Percentiles rank a stretch among this genome's conserved stretches.
Evolutionary conservation across 2,329 filamentous ascomycete genomes (phyloP).

Genomic region (Fusarium oxysporum): DNA sequence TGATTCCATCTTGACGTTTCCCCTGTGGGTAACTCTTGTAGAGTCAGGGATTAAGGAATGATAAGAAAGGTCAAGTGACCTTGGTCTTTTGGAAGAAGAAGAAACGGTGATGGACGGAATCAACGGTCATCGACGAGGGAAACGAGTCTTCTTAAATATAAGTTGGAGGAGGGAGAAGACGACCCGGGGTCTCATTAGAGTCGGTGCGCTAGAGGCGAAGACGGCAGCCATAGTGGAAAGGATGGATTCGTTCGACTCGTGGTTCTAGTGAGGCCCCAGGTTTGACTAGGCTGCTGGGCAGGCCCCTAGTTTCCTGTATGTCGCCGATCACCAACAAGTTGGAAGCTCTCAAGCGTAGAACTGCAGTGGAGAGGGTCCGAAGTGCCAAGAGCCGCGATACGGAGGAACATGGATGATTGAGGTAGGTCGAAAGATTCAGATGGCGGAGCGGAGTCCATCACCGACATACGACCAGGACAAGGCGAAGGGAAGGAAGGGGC

Average conservation of each 20-base stretch:
- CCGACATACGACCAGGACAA: slow-evolving; percentile 20
- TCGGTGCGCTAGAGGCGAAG: background rate
- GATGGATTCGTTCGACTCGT: slow-evolving; percentile 9
- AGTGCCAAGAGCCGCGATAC: slow-evolving; percentile 38
- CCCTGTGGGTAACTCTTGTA: slow-evolving; percentile 4
- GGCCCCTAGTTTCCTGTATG: slow-evolving; percentile 15
- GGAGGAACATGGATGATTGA: slow-evolving; percentile 40
- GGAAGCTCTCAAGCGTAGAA: slow-evolving; percentile 5
- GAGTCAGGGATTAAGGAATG: slow-evolving; percentile 23
- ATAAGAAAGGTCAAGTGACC: slow-evolving; percentile 32
- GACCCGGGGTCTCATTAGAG: slow-evolving; percentile 9
- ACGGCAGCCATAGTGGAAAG: slow-evolving; percentile 16
- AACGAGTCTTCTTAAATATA: slow-evolving; percentile 36
- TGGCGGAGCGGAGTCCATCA: slow-evolving; percentile 28
- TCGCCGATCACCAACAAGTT: slow-evolving; percentile 32
- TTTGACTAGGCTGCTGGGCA: slow-evolving; percentile 1
- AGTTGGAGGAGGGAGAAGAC: slow-evolving; percentile 7
- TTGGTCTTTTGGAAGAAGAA: slow-evolving; percentile 20
- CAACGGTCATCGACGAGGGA: slow-evolving; percentile 10
- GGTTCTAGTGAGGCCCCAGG: slow-evolving; percentile 7
- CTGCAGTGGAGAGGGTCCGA: slow-evolving; percentile 28
- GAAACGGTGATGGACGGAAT: slow-evolving; percentile 20
- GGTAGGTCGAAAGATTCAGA: slow-evolving; percentile 34
- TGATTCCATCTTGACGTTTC: slow-evolving; percentile 37
- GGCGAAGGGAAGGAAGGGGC: slow-evolving; percentile 10